Conservation (phyloP, 345 rosid species). For the Salix brachista region DNA sequence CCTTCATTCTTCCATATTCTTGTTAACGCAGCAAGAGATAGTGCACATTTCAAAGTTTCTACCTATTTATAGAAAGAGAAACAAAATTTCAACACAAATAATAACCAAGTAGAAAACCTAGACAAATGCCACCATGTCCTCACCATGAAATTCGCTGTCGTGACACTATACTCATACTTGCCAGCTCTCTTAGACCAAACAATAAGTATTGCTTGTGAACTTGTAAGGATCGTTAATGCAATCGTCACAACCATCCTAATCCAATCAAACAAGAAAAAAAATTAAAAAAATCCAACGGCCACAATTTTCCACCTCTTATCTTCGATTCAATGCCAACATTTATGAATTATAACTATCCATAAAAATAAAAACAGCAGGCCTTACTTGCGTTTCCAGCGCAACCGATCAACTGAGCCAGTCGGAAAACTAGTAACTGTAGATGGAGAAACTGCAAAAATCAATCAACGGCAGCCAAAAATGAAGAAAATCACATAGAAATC, state of each 20-base stretch:
- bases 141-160: constrained; percentile 93
- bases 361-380: neutral
- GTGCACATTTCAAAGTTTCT: constrained; percentile 83
- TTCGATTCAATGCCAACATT: neutral
- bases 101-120: neutral
- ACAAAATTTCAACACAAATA: neutral
- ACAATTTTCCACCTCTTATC: neutral
- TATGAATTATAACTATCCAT: neutral
- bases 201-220: constrained; percentile 94
- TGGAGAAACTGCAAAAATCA: constrained; percentile 31
- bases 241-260: constrained; percentile 68
- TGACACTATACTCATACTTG: constrained; percentile 90
- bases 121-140: constrained; percentile 12
- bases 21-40: constrained; percentile 83
- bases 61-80: constrained; percentile 45
- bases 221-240: constrained; percentile 80
- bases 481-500: no score
- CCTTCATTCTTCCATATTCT: constrained; percentile 79
- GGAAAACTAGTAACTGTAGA: constrained; percentile 36
- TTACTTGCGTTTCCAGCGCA: constrained; percentile 82
- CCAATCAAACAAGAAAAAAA: constrained; percentile 4
- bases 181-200: constrained; percentile 99
- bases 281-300: neutral
- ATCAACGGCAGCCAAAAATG: no score
- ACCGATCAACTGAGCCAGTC: constrained; percentile 37